phyloP scores from a whole-genome alignment of 2,329 filamentous ascomycete species.

The Fusarium sulawesiense region DNA sequence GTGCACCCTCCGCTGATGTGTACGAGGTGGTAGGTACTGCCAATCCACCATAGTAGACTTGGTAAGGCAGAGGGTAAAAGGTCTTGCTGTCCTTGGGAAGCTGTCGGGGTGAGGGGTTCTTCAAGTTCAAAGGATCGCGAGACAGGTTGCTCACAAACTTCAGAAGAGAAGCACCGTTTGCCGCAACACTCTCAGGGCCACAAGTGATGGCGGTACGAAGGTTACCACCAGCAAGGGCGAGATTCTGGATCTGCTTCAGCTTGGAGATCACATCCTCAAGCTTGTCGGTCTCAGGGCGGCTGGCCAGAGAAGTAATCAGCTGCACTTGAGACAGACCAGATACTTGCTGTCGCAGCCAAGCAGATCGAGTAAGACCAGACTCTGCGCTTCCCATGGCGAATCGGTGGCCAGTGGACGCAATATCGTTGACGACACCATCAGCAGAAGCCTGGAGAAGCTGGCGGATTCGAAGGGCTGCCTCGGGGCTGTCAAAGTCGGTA shows the following conservation, averaged over 20 bases:
- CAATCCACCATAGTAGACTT: conserved; percentile 93
- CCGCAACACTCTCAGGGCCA: conserved; percentile 74
- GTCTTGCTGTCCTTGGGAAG: conserved; percentile 72
- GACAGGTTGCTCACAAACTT: conserved; percentile 69
- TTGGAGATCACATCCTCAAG: conserved; percentile 82
- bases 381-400: conserved; percentile 88
- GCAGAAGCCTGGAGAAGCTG: conserved; percentile 88
- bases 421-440: conserved; percentile 89
- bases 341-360: conserved; percentile 84
- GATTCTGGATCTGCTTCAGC: conserved; percentile 84
- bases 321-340: conserved; percentile 91
- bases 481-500: conserved; percentile 87
- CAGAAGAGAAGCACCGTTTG: conserved; percentile 77
- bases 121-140: conserved; percentile 54
- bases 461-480: conserved; percentile 83
- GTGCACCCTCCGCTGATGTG: conserved; percentile 76
- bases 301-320: conserved; percentile 81
- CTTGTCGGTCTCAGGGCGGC: conserved; percentile 74
- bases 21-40: conserved; percentile 88
- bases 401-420: conserved; percentile 89
- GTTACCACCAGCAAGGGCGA: conserved; percentile 76
- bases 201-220: conserved; percentile 89
- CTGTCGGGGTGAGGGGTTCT: conserved; percentile 46
- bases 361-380: conserved; percentile 78
- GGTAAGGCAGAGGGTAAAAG: conserved; percentile 94